Conservation (phyloP, 1,284 basidiomycete species). For the Coniophora puteana region DNA sequence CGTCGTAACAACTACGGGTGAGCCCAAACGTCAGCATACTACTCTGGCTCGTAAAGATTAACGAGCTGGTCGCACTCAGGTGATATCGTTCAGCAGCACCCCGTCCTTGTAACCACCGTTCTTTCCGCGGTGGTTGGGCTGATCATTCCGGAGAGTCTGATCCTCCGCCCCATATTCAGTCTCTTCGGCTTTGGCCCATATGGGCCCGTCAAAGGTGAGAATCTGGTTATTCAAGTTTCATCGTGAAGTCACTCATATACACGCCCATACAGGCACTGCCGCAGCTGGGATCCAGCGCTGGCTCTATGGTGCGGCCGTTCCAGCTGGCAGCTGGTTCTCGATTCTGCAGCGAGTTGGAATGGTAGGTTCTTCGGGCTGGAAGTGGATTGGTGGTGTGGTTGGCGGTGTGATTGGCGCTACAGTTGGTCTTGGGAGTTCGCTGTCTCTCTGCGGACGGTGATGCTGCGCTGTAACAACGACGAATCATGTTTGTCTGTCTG, state of each 20-base stretch:
- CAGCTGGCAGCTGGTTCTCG: conserved; percentile 23
- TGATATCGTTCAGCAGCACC: conserved; percentile 24
- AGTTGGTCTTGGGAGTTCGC: no score
- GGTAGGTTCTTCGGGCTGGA: no score
- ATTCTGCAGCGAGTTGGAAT: conserved; percentile 20
- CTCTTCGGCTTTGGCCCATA: conserved; percentile 22
- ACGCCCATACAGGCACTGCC: conserved; percentile 20
- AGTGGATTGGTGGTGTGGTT: no score
- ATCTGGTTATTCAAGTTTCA: no score
- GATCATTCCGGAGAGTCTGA: conserved; percentile 17
- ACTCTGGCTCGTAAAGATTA: background rate
- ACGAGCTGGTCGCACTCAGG: conserved; percentile 13
- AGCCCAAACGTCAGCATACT: background rate
- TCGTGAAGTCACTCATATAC: no score
- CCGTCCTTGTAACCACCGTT: conserved; percentile 15
- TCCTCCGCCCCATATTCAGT: conserved; percentile 20
- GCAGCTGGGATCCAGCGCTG: conserved; percentile 23
- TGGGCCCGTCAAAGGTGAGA: conserved; percentile 26
- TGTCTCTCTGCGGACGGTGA: no score
- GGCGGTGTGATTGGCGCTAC: no score
- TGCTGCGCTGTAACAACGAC: no score
- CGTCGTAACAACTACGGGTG: conserved; percentile 4
- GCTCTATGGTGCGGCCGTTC: conserved; percentile 21
- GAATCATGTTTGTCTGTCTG: no score
- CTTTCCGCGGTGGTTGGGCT: conserved; percentile 10